Conservation (phyloP, 805 yeast genomes). For the Dipodascopsis tothii region DNA sequence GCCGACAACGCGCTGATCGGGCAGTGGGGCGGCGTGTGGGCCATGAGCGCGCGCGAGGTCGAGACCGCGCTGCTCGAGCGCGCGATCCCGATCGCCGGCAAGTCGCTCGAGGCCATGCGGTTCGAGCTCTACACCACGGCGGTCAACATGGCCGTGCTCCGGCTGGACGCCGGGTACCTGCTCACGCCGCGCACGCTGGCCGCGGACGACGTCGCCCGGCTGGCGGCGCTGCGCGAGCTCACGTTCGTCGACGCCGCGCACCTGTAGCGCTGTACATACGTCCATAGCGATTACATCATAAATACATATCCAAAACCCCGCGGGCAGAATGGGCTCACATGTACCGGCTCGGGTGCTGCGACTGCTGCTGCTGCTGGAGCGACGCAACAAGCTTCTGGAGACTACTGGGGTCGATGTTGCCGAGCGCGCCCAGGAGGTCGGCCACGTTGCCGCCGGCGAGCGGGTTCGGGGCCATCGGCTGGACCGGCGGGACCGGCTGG, state of each 20-base stretch:
- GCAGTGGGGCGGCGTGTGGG: conserved; percentile 42
- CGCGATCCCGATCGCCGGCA: conserved; percentile 5
- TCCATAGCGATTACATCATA: too few relatives aligned
- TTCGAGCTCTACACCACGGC: conserved; percentile 10
- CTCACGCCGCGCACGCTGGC: conserved; percentile 3
- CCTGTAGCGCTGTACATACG: neutral
- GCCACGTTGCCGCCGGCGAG: conserved; percentile 5
- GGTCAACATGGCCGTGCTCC: conserved; percentile 2
- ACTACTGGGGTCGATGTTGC: conserved; percentile 69
- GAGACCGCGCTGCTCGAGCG: conserved; percentile 33
- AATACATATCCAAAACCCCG: too few relatives aligned
- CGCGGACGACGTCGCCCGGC: neutral
- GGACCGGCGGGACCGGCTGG: conserved; percentile 5
- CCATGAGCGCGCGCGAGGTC: conserved; percentile 41
- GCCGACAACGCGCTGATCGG: conserved; percentile 46
- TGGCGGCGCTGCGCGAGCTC: conserved; percentile 1
- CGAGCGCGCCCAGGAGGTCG: conserved; percentile 39
- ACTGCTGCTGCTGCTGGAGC: conserved; percentile 25
- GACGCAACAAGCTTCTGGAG: conserved; percentile 54
- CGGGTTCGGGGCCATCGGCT: conserved; percentile 3
- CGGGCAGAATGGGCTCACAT: too few relatives aligned
- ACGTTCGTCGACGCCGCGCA: neutral
- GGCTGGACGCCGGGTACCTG: conserved; percentile 5
- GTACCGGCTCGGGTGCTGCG: conserved; percentile 11
- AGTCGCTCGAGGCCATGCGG: conserved; percentile 9